Conservation (phyloP, 179 eudicot species). For the Drosera spatulata region DNA sequence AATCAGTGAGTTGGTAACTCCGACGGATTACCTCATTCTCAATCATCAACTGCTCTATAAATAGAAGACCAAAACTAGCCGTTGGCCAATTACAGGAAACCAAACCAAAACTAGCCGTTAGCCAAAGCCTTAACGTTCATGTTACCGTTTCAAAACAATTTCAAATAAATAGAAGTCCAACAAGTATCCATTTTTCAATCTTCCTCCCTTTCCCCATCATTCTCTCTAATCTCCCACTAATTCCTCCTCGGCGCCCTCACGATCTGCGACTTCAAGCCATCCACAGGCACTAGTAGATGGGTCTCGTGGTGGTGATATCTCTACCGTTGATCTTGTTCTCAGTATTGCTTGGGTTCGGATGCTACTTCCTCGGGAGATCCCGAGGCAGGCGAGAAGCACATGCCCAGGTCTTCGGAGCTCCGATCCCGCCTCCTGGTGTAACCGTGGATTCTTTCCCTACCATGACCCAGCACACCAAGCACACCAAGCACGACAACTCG, state of each 20-base stretch:
- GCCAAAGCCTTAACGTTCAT: too few relatives aligned
- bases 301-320: constrained; percentile 58
- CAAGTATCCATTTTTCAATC: too few relatives aligned
- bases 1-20: too few relatives aligned
- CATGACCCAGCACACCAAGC: too few relatives aligned
- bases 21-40: too few relatives aligned
- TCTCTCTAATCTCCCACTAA: not conserved
- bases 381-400: constrained; percentile 49
- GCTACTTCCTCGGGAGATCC: constrained; percentile 60
- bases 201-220: not conserved
- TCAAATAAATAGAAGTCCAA: too few relatives aligned
- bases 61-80: too few relatives aligned
- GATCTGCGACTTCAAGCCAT: not conserved
- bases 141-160: too few relatives aligned
- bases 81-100: too few relatives aligned
- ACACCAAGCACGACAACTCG: too few relatives aligned
- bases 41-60: too few relatives aligned
- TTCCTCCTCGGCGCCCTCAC: constrained; percentile 1
- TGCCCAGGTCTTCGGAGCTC: constrained; percentile 41
- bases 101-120: too few relatives aligned
- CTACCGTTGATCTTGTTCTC: constrained; percentile 57
- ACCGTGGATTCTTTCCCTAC: not conserved
- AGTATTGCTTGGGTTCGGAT: constrained; percentile 53
- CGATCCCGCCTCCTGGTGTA: constrained; percentile 45
- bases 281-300: constrained; percentile 22